phyloP scores from a whole-genome alignment of 225 moss, liverwort and hornwort genomes.

The Sphagnum contortum region DNA sequence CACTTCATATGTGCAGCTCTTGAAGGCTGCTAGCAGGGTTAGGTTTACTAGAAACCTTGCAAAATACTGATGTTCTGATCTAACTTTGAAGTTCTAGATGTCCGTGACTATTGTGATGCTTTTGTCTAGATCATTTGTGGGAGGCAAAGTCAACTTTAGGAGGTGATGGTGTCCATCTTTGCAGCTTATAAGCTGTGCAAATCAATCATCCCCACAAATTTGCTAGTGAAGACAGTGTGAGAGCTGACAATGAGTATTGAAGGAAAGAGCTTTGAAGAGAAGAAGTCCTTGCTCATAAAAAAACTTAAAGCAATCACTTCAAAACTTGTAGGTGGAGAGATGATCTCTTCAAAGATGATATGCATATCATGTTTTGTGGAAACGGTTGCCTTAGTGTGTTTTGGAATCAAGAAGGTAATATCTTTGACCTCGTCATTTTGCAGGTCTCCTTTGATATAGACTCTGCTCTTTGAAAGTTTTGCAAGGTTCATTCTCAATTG shows the following conservation, averaged over 20 bases:
- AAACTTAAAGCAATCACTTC: slow-evolving; percentile 93
- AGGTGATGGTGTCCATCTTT: slow-evolving; percentile 80
- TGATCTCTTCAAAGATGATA: slow-evolving; percentile 98
- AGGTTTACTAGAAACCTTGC: too few species aligned
- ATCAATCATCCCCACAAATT: slow-evolving; percentile 50
- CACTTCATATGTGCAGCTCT: too few species aligned
- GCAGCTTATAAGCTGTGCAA: slow-evolving; percentile 81
- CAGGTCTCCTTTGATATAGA: too few species aligned
- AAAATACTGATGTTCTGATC: too few species aligned
- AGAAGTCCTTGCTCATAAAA: slow-evolving; percentile 79
- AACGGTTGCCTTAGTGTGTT: slow-evolving; percentile 82
- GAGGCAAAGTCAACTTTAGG: slow-evolving; percentile 94
- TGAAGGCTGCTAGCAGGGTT: too few species aligned
- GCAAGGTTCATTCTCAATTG: too few species aligned
- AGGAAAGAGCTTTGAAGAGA: slow-evolving; percentile 83
- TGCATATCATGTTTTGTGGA: slow-evolving; percentile 70
- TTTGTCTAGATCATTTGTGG: slow-evolving; percentile 77
- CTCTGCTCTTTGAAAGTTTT: too few species aligned
- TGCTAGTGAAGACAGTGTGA: slow-evolving; percentile 74
- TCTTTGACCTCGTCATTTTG: too few species aligned
- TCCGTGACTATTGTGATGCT: slow-evolving; percentile 76
- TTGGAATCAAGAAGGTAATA: slow-evolving; percentile 84
- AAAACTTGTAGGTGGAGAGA: slow-evolving; percentile 96
- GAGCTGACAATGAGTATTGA: slow-evolving; percentile 89
- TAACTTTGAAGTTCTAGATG: neutral